A percentile compares a stretch with the other conserved stretches of the same genome.
phyloP scores from a whole-genome alignment of 192 early-diverging fungal genomes.

The Podila epigama region DNA sequence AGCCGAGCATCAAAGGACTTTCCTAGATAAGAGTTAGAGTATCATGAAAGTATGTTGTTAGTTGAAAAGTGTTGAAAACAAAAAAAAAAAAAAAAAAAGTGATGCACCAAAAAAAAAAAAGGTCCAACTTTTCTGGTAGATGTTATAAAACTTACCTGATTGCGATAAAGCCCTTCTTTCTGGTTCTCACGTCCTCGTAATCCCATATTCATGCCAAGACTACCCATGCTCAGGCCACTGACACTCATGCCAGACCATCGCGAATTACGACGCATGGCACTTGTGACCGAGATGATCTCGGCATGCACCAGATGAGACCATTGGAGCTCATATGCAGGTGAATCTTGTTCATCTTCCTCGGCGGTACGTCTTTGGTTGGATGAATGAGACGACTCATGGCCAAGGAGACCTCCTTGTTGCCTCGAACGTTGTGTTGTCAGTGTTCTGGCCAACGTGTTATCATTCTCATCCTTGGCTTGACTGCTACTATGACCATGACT shows the following conservation, averaged over 20 bases:
- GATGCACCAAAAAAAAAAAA: neutral
- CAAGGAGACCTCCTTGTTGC: neutral
- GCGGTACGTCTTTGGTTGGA: too few relatives aligned
- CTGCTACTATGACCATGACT: neutral
- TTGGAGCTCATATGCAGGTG: constrained; percentile 60
- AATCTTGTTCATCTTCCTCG: too few relatives aligned
- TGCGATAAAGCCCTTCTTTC: constrained; percentile 55
- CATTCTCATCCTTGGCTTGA: neutral
- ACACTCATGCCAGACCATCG: constrained; percentile 75
- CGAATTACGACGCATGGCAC: constrained; percentile 83
- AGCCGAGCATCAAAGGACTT: constrained; percentile 73
- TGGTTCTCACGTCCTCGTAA: constrained; percentile 53
- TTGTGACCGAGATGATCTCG: constrained; percentile 78
- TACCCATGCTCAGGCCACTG: constrained; percentile 62
- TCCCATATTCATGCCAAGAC: constrained; percentile 67
- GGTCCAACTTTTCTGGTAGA: neutral
- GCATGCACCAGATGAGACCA: constrained; percentile 77
- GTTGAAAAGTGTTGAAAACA: neutral
- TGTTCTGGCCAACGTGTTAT: constrained; percentile 14
- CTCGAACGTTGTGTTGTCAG: constrained; percentile 14
- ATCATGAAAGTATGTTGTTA: too few relatives aligned
- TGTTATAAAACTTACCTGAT: constrained; percentile 49
- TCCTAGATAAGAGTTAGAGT: too few relatives aligned
- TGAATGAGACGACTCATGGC: too few relatives aligned
- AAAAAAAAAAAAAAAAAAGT: neutral